Percentiles rank a stretch among this genome's conserved stretches.
Evolutionary conservation across 2,329 filamentous ascomycete species (phyloP).

Genomic region (Nemania sp.): DNA sequence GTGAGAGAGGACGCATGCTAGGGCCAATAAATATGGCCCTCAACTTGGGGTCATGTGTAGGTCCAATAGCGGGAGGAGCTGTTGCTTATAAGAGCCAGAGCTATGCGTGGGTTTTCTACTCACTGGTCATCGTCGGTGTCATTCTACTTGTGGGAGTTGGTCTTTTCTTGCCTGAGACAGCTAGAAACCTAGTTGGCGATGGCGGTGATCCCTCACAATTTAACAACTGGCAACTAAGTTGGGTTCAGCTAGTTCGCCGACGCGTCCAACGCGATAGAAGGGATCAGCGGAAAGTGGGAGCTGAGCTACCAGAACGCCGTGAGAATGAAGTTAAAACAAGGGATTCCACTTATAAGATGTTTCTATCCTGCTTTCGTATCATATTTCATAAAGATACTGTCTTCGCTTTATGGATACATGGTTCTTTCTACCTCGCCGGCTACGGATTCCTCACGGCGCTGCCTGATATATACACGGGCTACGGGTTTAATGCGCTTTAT

Average conservation of each 20-base stretch:
- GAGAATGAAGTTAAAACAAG: background rate
- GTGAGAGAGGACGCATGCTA: conserved; percentile 17
- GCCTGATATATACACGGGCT: background rate
- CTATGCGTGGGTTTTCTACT: conserved; percentile 3
- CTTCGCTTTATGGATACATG: background rate
- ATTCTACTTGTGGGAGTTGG: background rate
- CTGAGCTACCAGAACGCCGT: too few species aligned
- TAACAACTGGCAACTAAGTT: background rate
- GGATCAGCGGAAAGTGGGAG: background rate
- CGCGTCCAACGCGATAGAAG: background rate
- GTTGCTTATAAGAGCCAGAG: background rate
- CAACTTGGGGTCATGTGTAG: conserved; percentile 16
- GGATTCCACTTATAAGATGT: background rate
- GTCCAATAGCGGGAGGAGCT: conserved; percentile 19
- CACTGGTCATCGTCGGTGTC: conserved; percentile 12
- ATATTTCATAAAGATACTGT: conserved; percentile 4
- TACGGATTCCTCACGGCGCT: background rate
- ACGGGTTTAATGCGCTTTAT: background rate
- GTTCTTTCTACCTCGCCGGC: conserved; percentile 4
- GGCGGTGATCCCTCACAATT: conserved; percentile 7
- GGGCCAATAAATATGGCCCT: conserved; percentile 9
- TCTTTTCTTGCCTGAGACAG: conserved; percentile 17
- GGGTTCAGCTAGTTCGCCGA: background rate
- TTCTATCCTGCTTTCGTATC: conserved; percentile 4
- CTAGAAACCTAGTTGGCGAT: conserved; percentile 11